Conservation (phyloP, 345 rosid genomes). For the Ceriops zippeliana region DNA sequence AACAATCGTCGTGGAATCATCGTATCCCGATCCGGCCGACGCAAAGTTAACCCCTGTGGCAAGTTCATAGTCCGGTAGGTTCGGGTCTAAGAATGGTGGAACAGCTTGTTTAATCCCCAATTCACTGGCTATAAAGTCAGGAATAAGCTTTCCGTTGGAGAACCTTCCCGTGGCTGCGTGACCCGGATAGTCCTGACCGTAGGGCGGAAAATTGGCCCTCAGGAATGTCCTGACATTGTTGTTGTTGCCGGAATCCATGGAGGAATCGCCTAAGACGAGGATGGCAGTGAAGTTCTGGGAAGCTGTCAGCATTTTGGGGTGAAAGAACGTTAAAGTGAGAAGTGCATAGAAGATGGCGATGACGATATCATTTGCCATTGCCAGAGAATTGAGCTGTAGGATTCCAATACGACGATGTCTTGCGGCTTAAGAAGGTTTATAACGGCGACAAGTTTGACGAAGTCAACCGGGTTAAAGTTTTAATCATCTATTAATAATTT, state of each 20-base stretch:
- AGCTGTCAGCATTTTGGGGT: neutral
- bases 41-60: constrained; percentile 43
- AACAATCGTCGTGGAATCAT: constrained; percentile 23
- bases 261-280: constrained; percentile 40
- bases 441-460: too few relatives aligned
- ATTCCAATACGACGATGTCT: too few relatives aligned
- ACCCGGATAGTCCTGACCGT: constrained; percentile 40
- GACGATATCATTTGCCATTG: neutral
- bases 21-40: constrained; percentile 42
- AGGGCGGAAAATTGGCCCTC: constrained; percentile 36
- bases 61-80: constrained; percentile 21
- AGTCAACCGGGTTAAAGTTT: too few relatives aligned
- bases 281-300: constrained; percentile 23
- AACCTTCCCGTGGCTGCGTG: constrained; percentile 45
- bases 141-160: constrained; percentile 41
- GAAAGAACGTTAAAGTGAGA: neutral
- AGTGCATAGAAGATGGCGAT: neutral
- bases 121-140: constrained; percentile 41
- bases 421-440: too few relatives aligned
- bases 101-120: constrained; percentile 37
- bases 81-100: constrained; percentile 45
- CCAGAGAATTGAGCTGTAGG: too few relatives aligned
- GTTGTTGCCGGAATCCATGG: constrained; percentile 43
- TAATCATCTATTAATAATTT: too few relatives aligned
- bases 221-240: constrained; percentile 20